phyloP scores from a whole-genome alignment of 2,329 filamentous ascomycete genomes.

The Alternaria gansuensis region DNA sequence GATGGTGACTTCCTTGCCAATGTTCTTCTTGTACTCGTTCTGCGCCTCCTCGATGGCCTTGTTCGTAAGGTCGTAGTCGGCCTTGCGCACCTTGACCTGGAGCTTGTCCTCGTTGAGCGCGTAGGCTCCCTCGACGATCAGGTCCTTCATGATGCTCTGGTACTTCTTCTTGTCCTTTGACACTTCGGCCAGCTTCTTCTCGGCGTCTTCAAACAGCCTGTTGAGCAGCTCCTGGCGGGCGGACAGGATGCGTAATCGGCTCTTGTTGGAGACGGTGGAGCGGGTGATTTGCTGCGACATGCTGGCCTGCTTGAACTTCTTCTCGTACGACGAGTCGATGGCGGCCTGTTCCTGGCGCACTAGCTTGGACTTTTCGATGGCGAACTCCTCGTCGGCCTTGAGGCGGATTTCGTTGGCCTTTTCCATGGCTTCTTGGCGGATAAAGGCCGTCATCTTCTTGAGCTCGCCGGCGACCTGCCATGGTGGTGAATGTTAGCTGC shows the following conservation, averaged over 20 bases:
- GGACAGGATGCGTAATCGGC: constrained; percentile 84
- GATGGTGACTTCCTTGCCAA: constrained; percentile 73
- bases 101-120: constrained; percentile 83
- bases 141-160: constrained; percentile 75
- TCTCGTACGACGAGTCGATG: constrained; percentile 93
- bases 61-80: constrained; percentile 77
- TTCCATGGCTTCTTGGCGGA: constrained; percentile 96
- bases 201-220: constrained; percentile 82
- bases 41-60: constrained; percentile 79
- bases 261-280: constrained; percentile 96
- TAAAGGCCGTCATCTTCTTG: constrained; percentile 99
- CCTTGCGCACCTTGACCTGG: constrained; percentile 77
- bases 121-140: constrained; percentile 91
- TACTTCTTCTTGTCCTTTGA: constrained; percentile 78
- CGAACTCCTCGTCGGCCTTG: constrained; percentile 98
- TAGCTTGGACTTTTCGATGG: constrained; percentile 98
- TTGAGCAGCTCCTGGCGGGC: constrained; percentile 92
- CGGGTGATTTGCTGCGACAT: constrained; percentile 99
- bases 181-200: constrained; percentile 73
- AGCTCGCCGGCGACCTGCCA: constrained; percentile 93
- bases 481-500: constrained; percentile 40
- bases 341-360: constrained; percentile 92
- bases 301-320: constrained; percentile 98
- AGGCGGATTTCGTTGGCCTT: constrained; percentile 97
- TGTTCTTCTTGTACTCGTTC: constrained; percentile 83